Conservation (phyloP, 169 alveolate genomes). For the Amoebophrya sp. region DNA sequence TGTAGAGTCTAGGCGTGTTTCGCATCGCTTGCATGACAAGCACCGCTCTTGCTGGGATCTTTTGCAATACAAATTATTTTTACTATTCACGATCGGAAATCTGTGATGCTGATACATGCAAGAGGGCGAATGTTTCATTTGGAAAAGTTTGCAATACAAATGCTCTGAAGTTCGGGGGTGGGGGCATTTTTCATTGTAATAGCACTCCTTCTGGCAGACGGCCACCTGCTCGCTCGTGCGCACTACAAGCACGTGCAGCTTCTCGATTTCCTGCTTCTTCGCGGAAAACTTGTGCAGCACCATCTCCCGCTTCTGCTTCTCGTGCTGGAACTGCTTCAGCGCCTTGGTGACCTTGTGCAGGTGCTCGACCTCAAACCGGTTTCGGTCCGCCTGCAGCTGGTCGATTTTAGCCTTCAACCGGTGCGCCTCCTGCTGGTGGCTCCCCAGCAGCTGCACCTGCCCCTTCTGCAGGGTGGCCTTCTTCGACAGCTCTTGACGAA, state of each 20-base stretch:
- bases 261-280: not conserved
- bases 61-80: too few relatives aligned
- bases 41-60: too few relatives aligned
- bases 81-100: too few relatives aligned
- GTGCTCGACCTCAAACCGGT: not conserved
- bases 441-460: not conserved
- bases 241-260: not conserved
- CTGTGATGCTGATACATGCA: too few relatives aligned
- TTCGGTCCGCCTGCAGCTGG: not conserved
- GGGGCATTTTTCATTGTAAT: too few relatives aligned
- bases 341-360: not conserved
- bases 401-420: not conserved
- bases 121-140: too few relatives aligned
- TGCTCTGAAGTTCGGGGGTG: too few relatives aligned
- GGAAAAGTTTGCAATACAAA: too few relatives aligned
- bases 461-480: too few relatives aligned
- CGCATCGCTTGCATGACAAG: too few relatives aligned
- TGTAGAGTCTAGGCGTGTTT: too few relatives aligned
- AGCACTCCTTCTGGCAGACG: not conserved
- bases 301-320: not conserved
- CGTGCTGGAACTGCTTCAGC: not conserved
- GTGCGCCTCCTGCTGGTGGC: not conserved
- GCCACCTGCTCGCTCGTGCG: not conserved
- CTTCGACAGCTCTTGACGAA: too few relatives aligned
- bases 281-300: not conserved